These are phyloP conservation scores for Apiospora aurea DNA, from an alignment of 2,329 filamentous ascomycete species.

Conservation along the genomic window DNA sequence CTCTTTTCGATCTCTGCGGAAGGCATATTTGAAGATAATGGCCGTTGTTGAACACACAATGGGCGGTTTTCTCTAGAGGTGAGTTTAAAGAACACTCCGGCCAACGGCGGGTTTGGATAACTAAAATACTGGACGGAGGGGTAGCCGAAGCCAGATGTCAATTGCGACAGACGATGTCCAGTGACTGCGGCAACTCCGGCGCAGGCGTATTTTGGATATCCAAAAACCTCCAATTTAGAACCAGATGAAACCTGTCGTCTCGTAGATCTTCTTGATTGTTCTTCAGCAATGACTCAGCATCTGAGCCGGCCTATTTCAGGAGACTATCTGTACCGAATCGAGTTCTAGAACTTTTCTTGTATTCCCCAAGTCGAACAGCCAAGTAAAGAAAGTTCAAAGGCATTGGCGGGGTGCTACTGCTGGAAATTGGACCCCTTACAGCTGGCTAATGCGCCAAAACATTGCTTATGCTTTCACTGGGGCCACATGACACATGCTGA, in stretches of 20 bases:
- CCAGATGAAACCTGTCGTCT: neutral
- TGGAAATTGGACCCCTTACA: conserved; percentile 22
- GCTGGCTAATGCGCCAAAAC: conserved; percentile 11
- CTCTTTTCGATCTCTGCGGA: conserved; percentile 56
- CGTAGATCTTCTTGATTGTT: neutral
- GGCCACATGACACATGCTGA: conserved; percentile 19
- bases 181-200: conserved; percentile 7
- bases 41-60: conserved; percentile 23
- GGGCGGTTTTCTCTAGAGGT: neutral
- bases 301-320: neutral
- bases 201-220: neutral
- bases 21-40: conserved; percentile 53
- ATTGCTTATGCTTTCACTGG: conserved; percentile 4
- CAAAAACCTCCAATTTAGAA: neutral
- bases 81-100: neutral
- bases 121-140: conserved; percentile 17
- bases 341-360: conserved; percentile 23
- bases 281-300: conserved; percentile 19
- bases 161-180: conserved; percentile 16
- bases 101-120: neutral
- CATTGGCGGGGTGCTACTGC: conserved; percentile 21
- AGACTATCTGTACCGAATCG: neutral
- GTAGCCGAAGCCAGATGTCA: conserved; percentile 17
- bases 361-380: conserved; percentile 5
- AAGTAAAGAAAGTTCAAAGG: conserved; percentile 11